Conservation (phyloP, 768 basidiomycete genomes). For the Trametes sanguinea region DNA sequence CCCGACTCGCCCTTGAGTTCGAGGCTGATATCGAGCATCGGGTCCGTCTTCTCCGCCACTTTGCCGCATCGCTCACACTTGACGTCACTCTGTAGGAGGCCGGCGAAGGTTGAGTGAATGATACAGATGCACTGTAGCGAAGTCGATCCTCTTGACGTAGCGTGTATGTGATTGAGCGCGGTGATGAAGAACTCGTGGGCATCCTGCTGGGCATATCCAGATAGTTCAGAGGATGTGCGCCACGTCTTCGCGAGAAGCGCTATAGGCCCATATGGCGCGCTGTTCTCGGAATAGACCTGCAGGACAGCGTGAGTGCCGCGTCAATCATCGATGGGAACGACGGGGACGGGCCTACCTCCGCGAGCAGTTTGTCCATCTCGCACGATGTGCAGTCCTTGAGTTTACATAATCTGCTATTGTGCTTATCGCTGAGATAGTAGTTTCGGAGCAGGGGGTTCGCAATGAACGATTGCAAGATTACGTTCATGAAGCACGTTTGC, state of each 20-base stretch:
- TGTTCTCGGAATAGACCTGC: constrained; percentile 49
- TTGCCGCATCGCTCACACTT: constrained; percentile 84
- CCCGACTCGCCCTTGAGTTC: constrained; percentile 64
- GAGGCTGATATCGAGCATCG: constrained; percentile 88
- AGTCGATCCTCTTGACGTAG: constrained; percentile 70
- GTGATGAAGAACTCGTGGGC: constrained; percentile 88
- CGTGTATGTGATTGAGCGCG: constrained; percentile 85
- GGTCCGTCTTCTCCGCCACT: constrained; percentile 78
- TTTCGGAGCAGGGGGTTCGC: constrained; percentile 89
- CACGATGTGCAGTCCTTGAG: constrained; percentile 80
- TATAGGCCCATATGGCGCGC: constrained; percentile 74
- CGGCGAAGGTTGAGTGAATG: constrained; percentile 88
- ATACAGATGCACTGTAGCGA: constrained; percentile 86
- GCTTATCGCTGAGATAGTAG: constrained; percentile 89
- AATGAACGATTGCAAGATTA: constrained; percentile 83
- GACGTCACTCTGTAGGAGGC: constrained; percentile 85
- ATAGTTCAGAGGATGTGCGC: constrained; percentile 75
- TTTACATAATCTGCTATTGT: constrained; percentile 74
- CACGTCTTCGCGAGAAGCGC: constrained; percentile 84
- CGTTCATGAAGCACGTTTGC: constrained; percentile 93
- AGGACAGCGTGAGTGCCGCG: constrained; percentile 1
- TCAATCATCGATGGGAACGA: background rate
- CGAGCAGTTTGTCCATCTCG: constrained; percentile 88
- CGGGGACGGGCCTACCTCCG: constrained; percentile 50
- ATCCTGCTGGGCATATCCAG: constrained; percentile 94